Evolutionary conservation across 371 early-diverging fungal species (phyloP).

Genomic region (Lichtheimia hyalospora): DNA sequence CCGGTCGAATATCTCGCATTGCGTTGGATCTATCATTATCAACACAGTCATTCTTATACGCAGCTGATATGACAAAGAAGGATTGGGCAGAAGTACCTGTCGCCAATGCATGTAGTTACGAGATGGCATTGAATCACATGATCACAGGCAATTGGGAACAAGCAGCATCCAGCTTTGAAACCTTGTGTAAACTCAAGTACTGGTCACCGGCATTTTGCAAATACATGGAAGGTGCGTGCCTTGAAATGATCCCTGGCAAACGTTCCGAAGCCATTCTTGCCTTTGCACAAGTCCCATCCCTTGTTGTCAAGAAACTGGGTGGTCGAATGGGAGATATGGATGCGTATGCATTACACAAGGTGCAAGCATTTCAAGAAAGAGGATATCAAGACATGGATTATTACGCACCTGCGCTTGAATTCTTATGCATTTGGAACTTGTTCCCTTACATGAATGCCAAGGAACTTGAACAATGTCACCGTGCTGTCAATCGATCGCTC

Average conservation of each 20-base stretch:
- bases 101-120: constrained; percentile 52
- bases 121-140: constrained; percentile 58
- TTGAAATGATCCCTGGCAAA: constrained; percentile 41
- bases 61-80: constrained; percentile 36
- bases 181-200: constrained; percentile 50
- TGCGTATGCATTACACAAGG: constrained; percentile 56
- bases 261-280: constrained; percentile 47
- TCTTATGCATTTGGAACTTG: constrained; percentile 59
- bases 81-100: constrained; percentile 54
- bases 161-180: constrained; percentile 48
- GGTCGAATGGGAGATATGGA: constrained; percentile 57
- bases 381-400: constrained; percentile 51
- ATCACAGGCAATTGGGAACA: constrained; percentile 54
- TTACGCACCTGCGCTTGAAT: constrained; percentile 55
- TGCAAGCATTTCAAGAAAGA: constrained; percentile 46
- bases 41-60: constrained; percentile 49
- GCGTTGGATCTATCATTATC: constrained; percentile 50
- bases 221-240: constrained; percentile 56
- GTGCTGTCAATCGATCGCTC: constrained; percentile 33
- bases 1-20: constrained; percentile 51
- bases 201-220: constrained; percentile 62
- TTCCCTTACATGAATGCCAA: constrained; percentile 45
- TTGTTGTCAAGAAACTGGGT: constrained; percentile 55
- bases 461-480: constrained; percentile 26
- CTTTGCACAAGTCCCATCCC: constrained; percentile 46